Base-by-base conservation (phyloP, 208 protist species). In the Acanthamoeba triangularis region DNA sequence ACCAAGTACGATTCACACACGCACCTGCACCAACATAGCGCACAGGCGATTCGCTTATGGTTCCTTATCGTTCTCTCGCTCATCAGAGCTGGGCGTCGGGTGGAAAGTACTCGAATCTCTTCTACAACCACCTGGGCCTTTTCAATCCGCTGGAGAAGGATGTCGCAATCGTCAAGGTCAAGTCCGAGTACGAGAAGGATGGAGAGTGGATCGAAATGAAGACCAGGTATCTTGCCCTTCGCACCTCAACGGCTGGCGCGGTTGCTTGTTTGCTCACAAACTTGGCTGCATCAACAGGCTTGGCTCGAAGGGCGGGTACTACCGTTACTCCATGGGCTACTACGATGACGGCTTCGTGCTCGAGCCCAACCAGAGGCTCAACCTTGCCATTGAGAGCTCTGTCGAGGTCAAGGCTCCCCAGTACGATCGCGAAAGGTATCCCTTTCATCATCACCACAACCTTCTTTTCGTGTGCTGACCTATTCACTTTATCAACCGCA, bases 101-200 rank as follows among this genome's bases (percentile, higher is more conserved):
- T 13, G 72, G 72, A 33, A 44, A 6, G 37, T 90, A 47, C 56
- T 44, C 20, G 18, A 90, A 90, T 28, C 35, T 90, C 16, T 90
- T 90, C 82, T 90, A 90, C 35, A 90, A 90, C 82, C 74, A 90
- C 82, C 56, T 90, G 0, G 47, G 5, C 30, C 7, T 90, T n/a
- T 90, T 90, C 56, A 90, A 90, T 28, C 82, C 82, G 28, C 47
- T 37, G 25, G 82, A 90, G 30, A 90, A 90, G 56, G 82, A 67
- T 16, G 82, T 90, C 7, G 82, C 82, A 10, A 90, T 90, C 56
- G 82, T 90, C 13, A 90, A 65, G 11, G 56, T 90, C n/a, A 90
- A 54, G 82, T 67, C 52, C 56, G 52, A 90, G 47, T 90, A 90
- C 33, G 25, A 63, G 56, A 90, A 90, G 28, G 82, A 63, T 20